Evolutionary conservation across 140 eudicot species (phyloP), one percentile per base, ranked within the genome.

Genomic region (Stevia rebaudiana): DNA sequence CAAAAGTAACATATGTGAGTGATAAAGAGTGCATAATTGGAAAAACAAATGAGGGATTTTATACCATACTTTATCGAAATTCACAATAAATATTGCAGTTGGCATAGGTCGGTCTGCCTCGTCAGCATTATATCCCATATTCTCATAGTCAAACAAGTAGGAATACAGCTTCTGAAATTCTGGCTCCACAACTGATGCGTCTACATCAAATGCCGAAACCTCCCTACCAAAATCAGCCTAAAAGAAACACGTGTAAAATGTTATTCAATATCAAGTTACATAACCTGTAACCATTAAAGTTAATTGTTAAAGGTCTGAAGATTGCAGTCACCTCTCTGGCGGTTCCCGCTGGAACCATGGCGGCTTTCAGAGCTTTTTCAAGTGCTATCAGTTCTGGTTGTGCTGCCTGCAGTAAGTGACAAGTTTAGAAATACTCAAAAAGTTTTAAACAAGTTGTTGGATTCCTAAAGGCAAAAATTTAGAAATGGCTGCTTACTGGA

Each of bases 181-280:
- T 39, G 97, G 82, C 75, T 94, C 99, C 61, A 94, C 95, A 7
- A 52, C 80, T 66, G 85, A 79, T 74, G 99, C 97, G 57, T 85
- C 97, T 23, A 88, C 97, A 61, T 94, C 94, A 86, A 81, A 94
- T 52, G 90, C 75, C n/a, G 99, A 90, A 43, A 88, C 99, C 78
- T 94, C 95, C 76, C 88, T 83, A 49, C 99, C 99, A 81, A 85
- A 94, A 81, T 88, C 94, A 79, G 76, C 74, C 99, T 94, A 76
- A 52, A 41, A 42, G 56, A 52, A 41, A 57, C 43, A 63, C n/a
- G 49, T 61, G 39, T 17, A 18, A 63, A 64, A 25, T 10, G 54
- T 11, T 64, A 9, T 6, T 52, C 25, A 67, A 65, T 39, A 69
- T 58, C 22, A 72, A 68, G 17, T 24, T 63, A 52, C 25, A 12